Percentiles rank a stretch among this genome's conserved stretches.
phyloP scores from a whole-genome alignment of 257 asterid genomes.

The Solanum commersonii region DNA sequence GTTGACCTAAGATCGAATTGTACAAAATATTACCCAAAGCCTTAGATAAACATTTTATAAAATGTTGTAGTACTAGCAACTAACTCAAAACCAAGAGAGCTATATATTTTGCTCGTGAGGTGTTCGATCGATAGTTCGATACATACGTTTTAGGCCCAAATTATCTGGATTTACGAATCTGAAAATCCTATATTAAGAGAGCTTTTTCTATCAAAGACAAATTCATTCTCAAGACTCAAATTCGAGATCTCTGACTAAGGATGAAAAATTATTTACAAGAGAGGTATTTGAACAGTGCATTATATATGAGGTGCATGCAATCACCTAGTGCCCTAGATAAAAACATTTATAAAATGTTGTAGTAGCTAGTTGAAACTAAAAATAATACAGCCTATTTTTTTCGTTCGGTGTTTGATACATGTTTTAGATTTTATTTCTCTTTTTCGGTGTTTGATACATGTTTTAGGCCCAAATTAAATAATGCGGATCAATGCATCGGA shows the following conservation, averaged over 20 bases:
- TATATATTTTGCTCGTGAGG: too few relatives aligned
- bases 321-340: background rate
- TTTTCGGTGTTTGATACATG: too few relatives aligned
- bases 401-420: background rate
- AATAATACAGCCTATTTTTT: background rate
- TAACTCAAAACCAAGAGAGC: background rate
- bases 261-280: rapidly evolving
- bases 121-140: too few relatives aligned
- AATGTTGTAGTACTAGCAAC: background rate
- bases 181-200: background rate
- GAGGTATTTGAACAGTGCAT: background rate
- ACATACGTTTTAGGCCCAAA: background rate
- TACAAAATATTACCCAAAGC: background rate
- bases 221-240: background rate
- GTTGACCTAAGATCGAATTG: background rate
- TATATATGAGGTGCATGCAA: background rate
- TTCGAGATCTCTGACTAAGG: rapidly evolving
- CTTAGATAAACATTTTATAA: background rate
- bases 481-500: background rate
- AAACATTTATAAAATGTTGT: background rate
- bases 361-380: background rate
- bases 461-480: background rate
- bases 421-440: too few relatives aligned
- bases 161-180: background rate
- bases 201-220: background rate